Percentiles rank a stretch among this genome's conserved stretches.
These are phyloP conservation scores for Wickerhamomyces pijperi DNA, from an alignment of 805 yeast genomes.

Conservation along the genomic window DNA sequence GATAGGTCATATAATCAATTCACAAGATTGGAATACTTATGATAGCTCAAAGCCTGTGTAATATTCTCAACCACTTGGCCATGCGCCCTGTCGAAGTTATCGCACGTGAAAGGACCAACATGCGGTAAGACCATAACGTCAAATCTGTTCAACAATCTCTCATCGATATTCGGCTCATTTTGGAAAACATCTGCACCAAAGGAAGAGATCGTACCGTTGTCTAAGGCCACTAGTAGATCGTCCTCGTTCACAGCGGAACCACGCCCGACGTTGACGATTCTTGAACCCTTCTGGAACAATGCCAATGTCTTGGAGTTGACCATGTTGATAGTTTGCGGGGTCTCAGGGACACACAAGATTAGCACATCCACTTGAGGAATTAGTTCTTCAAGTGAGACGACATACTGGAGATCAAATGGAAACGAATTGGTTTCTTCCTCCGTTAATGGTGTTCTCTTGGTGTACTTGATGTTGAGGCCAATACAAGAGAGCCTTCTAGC, in stretches of 20 bases:
- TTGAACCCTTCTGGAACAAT: conserved; percentile 38
- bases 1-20: neutral
- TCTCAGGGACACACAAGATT: conserved; percentile 55
- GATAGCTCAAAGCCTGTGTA: neutral
- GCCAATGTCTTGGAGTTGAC: conserved; percentile 36
- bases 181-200: conserved; percentile 68
- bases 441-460: conserved; percentile 38
- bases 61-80: neutral
- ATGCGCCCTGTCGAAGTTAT: conserved; percentile 26
- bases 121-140: conserved; percentile 69
- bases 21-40: neutral
- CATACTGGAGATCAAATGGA: conserved; percentile 34
- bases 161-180: conserved; percentile 45
- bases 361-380: conserved; percentile 38
- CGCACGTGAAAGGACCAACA: conserved; percentile 55
- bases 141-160: conserved; percentile 39
- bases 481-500: conserved; percentile 43
- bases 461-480: conserved; percentile 54
- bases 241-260: conserved; percentile 57
- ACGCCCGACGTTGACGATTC: conserved; percentile 65
- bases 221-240: conserved; percentile 47
- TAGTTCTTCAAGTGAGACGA: conserved; percentile 31
- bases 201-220: conserved; percentile 47
- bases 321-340: conserved; percentile 42
- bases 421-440: conserved; percentile 24